Evolutionary conservation across 2,329 filamentous ascomycete species (phyloP).

Genomic region (Claviceps arundinis): DNA sequence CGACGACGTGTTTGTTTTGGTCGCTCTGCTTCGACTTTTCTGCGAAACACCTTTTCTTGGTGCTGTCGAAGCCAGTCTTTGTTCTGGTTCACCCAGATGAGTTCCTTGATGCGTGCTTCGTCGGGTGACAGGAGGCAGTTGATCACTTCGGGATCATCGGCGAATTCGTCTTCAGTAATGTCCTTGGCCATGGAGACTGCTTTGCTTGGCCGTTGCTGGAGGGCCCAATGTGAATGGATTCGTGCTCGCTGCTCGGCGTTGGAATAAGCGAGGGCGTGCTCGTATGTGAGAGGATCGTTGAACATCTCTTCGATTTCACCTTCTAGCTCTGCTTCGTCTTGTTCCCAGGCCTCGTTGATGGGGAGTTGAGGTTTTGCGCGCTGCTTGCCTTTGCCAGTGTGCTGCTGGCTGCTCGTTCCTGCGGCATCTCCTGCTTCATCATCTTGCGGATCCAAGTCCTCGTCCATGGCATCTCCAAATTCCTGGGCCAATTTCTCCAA

Average conservation of each 20-base stretch:
- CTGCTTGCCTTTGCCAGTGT: constrained; percentile 12
- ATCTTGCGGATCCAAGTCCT: constrained; percentile 13
- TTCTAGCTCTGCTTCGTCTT: constrained; percentile 52
- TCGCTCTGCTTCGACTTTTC: constrained; percentile 47
- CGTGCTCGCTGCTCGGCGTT: constrained; percentile 41
- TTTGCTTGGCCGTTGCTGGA: constrained; percentile 32
- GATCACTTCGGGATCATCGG: constrained; percentile 74
- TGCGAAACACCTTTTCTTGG: constrained; percentile 68
- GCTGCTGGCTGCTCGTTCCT: constrained; percentile 4
- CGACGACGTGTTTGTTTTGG: constrained; percentile 45
- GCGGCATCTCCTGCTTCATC: neutral
- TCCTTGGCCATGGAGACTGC: constrained; percentile 46
- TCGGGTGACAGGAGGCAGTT: constrained; percentile 62
- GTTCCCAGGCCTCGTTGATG: constrained; percentile 49
- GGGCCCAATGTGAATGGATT: constrained; percentile 38
- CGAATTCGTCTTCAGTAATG: constrained; percentile 72
- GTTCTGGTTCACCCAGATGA: constrained; percentile 89
- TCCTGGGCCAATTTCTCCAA: constrained; percentile 30
- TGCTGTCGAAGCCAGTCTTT: constrained; percentile 83
- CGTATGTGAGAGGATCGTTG: constrained; percentile 43
- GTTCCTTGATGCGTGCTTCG: constrained; percentile 73
- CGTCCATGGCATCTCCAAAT: constrained; percentile 29
- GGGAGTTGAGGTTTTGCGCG: constrained; percentile 31
- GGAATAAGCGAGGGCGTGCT: constrained; percentile 45
- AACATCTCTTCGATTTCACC: constrained; percentile 59